Base-by-base conservation (phyloP, 1,284 basidiomycete species). In the Heliocybe sulcata region DNA sequence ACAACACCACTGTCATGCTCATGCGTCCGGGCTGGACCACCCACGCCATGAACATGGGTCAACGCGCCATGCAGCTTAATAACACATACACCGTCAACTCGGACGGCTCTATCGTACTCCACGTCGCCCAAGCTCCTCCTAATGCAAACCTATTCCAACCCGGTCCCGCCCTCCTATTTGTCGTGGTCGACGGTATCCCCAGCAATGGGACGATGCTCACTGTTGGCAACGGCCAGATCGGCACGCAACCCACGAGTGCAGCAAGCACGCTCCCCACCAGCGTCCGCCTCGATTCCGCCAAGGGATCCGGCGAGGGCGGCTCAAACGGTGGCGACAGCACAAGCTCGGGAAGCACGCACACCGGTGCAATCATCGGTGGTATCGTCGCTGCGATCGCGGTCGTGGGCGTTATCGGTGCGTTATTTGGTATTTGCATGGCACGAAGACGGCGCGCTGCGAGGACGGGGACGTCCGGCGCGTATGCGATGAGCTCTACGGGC, bases 31-130 rank as follows among this genome's bases (percentile, higher is more conserved):
- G 95, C 6, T 98, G 94, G 76, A 92, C 92, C 0, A 98, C 94
- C 0, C 95, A 98, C 69, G 94, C 86, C 25, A 91, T 98, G 83
- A 95, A 95, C 76, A 94, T 93, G 89, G 90, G 90, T 22, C 90
- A 92, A 68, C 80, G 90, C n/a, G 77, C 75, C 58, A 62, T 91
- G 56, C 83, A 89, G 66, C 74, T 94, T 55, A 87, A 92, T 70
- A 83, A 81, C 74, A 85, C 90, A 1, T 97, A 85, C 72, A 90
- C 87, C 1, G 90, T 92, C 59, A 82, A 89, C 64, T 72, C 69
- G 31, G 83, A 95, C 64, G 91, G 91, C 2, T 53, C 52, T n/a
- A 45, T 53, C 52, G 27, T 66, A 3, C 72, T 82, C 59, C 79
- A 77, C 64, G 77, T 77, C 49, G 69, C 72, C 12, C 78, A 77